Evolutionary conservation across 441 rosid genomes (phyloP).

Genomic region (Gossypium davidsonii): DNA sequence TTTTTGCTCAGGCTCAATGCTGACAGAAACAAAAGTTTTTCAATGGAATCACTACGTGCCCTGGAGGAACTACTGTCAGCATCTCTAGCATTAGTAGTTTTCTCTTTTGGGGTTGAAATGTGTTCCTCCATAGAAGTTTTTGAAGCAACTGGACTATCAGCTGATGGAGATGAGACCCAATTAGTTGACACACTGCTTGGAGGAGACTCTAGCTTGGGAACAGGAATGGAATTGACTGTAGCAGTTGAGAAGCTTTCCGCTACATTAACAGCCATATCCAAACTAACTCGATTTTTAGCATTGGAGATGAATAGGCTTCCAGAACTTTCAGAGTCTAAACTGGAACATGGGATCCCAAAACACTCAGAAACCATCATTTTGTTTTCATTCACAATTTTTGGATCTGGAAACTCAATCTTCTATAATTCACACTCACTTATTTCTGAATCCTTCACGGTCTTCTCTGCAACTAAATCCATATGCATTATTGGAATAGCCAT

Average conservation of each 20-base stretch:
- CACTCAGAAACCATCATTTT: conserved; percentile 94
- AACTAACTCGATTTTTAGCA: conserved; percentile 36
- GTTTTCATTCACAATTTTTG: conserved; percentile 73
- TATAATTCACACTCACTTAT: conserved; percentile 58
- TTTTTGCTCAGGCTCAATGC: conserved; percentile 64
- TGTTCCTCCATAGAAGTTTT: conserved; percentile 44
- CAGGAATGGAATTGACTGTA: conserved; percentile 38
- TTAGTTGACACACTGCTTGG: conserved; percentile 70
- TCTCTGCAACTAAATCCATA: conserved; percentile 31
- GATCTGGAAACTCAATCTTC: conserved; percentile 92
- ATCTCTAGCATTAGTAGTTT: conserved; percentile 31
- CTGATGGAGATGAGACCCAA: conserved; percentile 58
- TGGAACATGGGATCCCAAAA: conserved; percentile 51
- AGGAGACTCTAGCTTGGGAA: conserved; percentile 60
- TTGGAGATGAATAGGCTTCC: conserved; percentile 52
- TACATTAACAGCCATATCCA: conserved; percentile 7
- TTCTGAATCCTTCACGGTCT: conserved; percentile 32
- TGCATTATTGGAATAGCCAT: conserved; percentile 58
- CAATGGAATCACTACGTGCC: conserved; percentile 28
- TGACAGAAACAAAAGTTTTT: conserved; percentile 40
- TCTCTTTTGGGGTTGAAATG: conserved; percentile 34
- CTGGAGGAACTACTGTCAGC: conserved; percentile 45
- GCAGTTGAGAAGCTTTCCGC: conserved; percentile 46
- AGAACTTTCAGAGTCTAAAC: conserved; percentile 55
- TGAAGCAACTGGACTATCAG: conserved; percentile 39